Conservation (phyloP, 441 rosid genomes). For the Pelargonium citronellum region DNA sequence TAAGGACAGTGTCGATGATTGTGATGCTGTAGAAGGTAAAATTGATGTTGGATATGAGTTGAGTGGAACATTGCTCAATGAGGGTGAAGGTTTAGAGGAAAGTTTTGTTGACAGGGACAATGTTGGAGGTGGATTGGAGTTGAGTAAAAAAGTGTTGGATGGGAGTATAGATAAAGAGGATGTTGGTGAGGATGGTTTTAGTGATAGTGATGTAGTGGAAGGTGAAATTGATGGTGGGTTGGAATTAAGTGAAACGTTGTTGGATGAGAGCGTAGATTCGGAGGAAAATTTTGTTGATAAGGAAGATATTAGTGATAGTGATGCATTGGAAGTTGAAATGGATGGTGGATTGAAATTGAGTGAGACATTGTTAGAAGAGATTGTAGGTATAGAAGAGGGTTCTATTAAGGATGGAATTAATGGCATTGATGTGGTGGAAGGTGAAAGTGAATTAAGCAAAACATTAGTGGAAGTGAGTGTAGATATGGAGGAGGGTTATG, state of each 20-base stretch:
- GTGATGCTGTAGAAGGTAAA: constrained; percentile 20
- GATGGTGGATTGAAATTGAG: background rate
- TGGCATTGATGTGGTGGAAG: background rate
- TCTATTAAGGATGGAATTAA: constrained; percentile 9
- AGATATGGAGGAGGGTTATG: background rate
- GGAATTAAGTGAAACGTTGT: constrained; percentile 4
- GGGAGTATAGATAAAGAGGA: background rate
- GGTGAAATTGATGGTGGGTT: background rate
- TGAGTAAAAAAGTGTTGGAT: background rate
- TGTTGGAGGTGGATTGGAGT: background rate
- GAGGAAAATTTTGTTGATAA: background rate
- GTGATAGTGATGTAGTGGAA: constrained; percentile 21
- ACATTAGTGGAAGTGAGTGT: background rate
- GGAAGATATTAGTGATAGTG: background rate
- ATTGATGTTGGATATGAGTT: background rate
- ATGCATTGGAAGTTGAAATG: background rate
- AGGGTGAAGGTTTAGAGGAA: background rate
- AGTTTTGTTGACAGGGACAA: background rate
- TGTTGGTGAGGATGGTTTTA: background rate
- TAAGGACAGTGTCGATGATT: constrained; percentile 1
- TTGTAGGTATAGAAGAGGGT: constrained; percentile 9
- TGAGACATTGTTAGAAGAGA: background rate
- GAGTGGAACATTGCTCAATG: constrained; percentile 1
- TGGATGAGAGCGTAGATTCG: background rate
- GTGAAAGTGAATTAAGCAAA: background rate